Base-by-base conservation (phyloP, 305 asterid genomes). In the Fraxinus floribunda region DNA sequence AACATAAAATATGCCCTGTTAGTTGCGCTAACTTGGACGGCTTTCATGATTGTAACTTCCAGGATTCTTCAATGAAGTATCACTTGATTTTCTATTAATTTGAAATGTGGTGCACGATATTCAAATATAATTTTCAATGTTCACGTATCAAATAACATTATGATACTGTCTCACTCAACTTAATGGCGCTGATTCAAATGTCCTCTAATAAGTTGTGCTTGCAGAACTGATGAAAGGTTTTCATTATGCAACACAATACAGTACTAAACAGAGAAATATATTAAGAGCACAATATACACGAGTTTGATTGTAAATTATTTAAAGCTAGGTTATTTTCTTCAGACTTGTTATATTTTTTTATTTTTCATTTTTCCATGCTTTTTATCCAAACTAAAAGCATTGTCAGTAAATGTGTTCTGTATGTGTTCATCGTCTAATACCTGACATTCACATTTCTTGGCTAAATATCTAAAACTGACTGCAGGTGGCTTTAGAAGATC, bases 401-500 rank as follows among this genome's bases (percentile, higher is more conserved):
- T 18, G 26, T 55, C 22, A 55, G 66, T n/a, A 55, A 55, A 18
- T 60, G 29, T 60, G 74, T 68, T 68, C 16, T 68, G 18, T 10
- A 24, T 22, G 74, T 13, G 74, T 29, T 26, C 5, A 11, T 66
- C 15, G 20, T 68, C 74, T 30, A 13, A 68, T 26, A 68, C 74
- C 5, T 11, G 74, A 15, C 76, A 1, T 15, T 71, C 22, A 32
- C 7, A 24, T 60, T 80, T 68, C 83, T 44, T 34, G 57, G 30
- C 79, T 60, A 68, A 46, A 60, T n/a, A 52, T 83, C 22, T 30
- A 71, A 41, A 84, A 57, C 55, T 64, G 80, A 81, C 72, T 84
- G 91, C 93, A 95, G 97, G 91, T 93, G 84, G 91, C 95, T 68
- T 84, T 95, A 80, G 99, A 95, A 79, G 99, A 95, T 83, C 98